Evolutionary conservation across 352 stramenopile genomes (phyloP), one percentile per base, ranked within the genome.

Genomic region (Phytophthora hybrid): DNA sequence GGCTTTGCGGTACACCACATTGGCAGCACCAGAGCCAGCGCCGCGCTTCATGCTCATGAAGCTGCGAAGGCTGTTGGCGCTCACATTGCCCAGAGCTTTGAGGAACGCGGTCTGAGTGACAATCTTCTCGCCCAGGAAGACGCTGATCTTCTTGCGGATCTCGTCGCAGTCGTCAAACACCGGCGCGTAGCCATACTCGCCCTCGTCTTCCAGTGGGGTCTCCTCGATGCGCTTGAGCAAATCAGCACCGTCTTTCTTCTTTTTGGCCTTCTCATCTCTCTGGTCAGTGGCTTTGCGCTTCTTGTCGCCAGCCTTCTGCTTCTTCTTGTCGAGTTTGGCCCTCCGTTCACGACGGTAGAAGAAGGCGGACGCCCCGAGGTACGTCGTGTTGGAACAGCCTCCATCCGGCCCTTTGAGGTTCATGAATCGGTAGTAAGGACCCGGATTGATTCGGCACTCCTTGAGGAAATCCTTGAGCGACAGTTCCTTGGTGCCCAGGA

Each of bases 101-200:
- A 85, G 67, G 37, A 85, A 61, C 16, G 77, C 77, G 1, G 75
- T 54, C 54, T 90, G 79, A 8, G 80, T 83, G 44, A 83, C 55
- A 1, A 62, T 51, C 29, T 82, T 80, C 41, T 75, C 71, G 5
- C 62, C 66, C 64, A 85, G 56, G 31, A 87, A 63, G 14, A 74
- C 61, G 23, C 71, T 68, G 34, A 88, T 79, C 49, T 90, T 85
- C 60, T 79, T 79, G 63, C 79, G 79, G 31, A 87, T 71, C 4
- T 78, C 79, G 37, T 90, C 80, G 67, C 80, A 87, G 64, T 88
- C 77, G 63, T 88, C 83, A 46, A 65, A 90, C 56, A 90, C 78
- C 21, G 76, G 73, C 23, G 85, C 52, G 13, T 71, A 64, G 62
- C 83, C 78, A 31, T 75, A 52, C 14, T 75, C 68, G 47, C 57